Conservation (phyloP, 495 filamentous ascomycete genomes). For the Cenococcum geophilum region DNA sequence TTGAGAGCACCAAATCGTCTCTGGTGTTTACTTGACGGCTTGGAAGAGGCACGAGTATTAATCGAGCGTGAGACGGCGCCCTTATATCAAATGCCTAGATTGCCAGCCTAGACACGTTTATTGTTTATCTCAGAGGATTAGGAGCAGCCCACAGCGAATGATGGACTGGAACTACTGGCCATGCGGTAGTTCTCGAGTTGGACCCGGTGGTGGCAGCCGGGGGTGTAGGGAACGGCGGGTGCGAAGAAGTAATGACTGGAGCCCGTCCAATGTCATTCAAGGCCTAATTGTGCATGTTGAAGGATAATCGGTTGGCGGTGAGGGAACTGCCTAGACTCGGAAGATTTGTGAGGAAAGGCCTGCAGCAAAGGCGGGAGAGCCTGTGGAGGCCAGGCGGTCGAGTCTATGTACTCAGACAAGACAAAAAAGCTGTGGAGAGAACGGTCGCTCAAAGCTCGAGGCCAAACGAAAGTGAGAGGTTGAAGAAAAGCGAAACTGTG, state of each 20-base stretch:
- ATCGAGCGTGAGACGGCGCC: neutral
- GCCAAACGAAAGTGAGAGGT: constrained; percentile 27
- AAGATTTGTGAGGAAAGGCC: neutral
- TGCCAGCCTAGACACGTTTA: constrained; percentile 9
- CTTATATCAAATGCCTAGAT: constrained; percentile 22
- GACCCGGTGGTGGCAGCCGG: constrained; percentile 1
- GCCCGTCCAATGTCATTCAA: constrained; percentile 27
- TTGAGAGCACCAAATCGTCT: neutral
- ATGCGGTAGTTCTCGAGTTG: constrained; percentile 17
- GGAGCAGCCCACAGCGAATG: constrained; percentile 21
- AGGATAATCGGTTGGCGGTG: constrained; percentile 13
- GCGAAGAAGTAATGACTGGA: constrained; percentile 28
- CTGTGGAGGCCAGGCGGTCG: neutral
- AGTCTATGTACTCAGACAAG: neutral
- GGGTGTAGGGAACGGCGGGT: constrained; percentile 4
- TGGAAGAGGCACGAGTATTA: neutral
- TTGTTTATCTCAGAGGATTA: constrained; percentile 9
- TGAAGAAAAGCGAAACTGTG: constrained; percentile 29
- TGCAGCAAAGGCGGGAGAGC: too few species aligned
- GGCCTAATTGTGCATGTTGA: constrained; percentile 20
- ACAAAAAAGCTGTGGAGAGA: constrained; percentile 1
- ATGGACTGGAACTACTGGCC: constrained; percentile 18
- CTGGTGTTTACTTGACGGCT: neutral
- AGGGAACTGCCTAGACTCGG: constrained; percentile 1
- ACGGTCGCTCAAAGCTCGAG: constrained; percentile 15